Percentiles rank a stretch among this genome's conserved stretches.
Conservation (phyloP, 2,329 filamentous ascomycete genomes). For the Hirsutella rhossiliensis region DNA sequence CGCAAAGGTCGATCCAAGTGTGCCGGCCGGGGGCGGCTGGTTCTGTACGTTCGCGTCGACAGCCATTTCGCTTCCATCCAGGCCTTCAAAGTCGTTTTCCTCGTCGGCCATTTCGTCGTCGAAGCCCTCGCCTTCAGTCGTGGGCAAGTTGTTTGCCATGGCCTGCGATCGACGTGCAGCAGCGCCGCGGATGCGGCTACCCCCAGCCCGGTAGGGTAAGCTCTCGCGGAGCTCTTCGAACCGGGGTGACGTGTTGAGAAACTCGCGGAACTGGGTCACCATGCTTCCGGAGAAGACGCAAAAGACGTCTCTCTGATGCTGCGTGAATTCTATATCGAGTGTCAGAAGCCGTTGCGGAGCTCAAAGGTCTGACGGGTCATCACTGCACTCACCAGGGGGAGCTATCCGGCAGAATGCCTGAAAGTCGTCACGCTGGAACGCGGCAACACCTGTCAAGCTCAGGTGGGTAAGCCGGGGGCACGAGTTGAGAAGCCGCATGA, state of each 20-base stretch:
- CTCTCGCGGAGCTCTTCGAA: slow-evolving; percentile 32
- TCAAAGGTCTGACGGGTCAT: background rate
- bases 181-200: slow-evolving; percentile 5
- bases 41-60: slow-evolving; percentile 19
- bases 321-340: slow-evolving; percentile 63
- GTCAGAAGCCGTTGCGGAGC: background rate
- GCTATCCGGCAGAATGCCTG: slow-evolving; percentile 78
- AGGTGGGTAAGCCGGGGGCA: slow-evolving; percentile 90
- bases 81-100: slow-evolving; percentile 30
- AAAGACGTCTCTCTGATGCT: slow-evolving; percentile 89
- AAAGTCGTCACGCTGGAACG: slow-evolving; percentile 78
- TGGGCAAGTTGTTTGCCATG: slow-evolving; percentile 9
- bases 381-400: slow-evolving; percentile 46
- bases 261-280: slow-evolving; percentile 63
- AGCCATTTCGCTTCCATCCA: slow-evolving; percentile 26
- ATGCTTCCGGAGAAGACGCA: slow-evolving; percentile 92
- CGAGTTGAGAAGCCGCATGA: slow-evolving; percentile 76
- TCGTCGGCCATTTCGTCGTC: slow-evolving; percentile 32
- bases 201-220: slow-evolving; percentile 8
- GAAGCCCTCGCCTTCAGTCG: slow-evolving; percentile 19
- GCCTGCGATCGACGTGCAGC: slow-evolving; percentile 6
- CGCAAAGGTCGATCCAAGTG: slow-evolving; percentile 1
- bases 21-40: background rate
- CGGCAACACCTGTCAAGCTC: slow-evolving; percentile 84
- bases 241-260: slow-evolving; percentile 50